Conservation (phyloP, 108 stramenopile species). For the Tribonema minus region DNA sequence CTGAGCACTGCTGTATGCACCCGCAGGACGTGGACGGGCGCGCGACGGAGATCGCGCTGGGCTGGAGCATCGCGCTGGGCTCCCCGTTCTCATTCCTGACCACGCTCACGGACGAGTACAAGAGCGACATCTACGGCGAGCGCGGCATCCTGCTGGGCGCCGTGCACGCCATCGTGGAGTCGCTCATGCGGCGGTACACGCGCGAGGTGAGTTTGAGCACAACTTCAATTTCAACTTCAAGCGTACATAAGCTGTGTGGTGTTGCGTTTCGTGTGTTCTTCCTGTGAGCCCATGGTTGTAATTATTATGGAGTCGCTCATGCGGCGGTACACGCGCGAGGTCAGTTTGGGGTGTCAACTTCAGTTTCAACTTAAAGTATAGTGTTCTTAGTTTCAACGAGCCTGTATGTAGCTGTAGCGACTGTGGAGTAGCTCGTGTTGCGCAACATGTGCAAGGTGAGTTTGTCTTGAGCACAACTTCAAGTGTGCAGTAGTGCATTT, state of each 20-base stretch:
- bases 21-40: constrained; percentile 73
- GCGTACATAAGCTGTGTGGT: background rate
- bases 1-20: background rate
- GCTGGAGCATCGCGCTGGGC: constrained; percentile 92
- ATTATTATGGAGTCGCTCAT: constrained; percentile 86
- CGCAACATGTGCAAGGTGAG: too few species aligned
- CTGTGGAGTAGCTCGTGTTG: constrained; percentile 90
- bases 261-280: background rate
- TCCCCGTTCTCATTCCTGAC: constrained; percentile 97
- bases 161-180: constrained; percentile 95
- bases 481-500: too few species aligned
- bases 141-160: constrained; percentile 93
- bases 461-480: too few species aligned
- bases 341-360: background rate
- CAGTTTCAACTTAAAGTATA: too few species aligned
- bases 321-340: constrained; percentile 84
- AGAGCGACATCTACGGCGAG: constrained; percentile 94
- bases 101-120: constrained; percentile 87
- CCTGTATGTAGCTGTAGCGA: too few species aligned
- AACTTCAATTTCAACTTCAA: background rate
- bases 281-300: background rate
- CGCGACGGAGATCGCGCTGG: constrained; percentile 90
- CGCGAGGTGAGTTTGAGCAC: constrained; percentile 53
- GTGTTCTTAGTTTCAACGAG: too few species aligned
- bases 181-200: constrained; percentile 90